These are phyloP conservation scores for Curvularia verruculosa DNA, from an alignment of 2,329 filamentous ascomycete genomes.

Conservation along the genomic window DNA sequence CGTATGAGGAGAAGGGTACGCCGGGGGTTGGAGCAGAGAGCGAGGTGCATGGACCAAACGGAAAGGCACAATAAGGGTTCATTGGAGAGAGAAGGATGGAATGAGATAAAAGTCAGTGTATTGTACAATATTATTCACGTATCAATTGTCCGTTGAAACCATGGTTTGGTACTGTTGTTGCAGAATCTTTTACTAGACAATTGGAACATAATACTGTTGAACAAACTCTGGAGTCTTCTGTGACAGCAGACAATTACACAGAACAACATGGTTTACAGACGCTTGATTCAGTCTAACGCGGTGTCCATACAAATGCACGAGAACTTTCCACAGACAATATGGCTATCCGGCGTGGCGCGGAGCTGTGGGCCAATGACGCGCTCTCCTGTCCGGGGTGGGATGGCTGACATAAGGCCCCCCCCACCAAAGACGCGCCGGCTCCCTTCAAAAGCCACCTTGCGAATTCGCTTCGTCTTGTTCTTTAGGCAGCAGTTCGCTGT, in stretches of 20 bases:
- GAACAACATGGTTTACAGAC: not conserved
- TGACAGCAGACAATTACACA: not conserved
- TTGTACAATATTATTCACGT: not conserved
- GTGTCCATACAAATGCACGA: not conserved
- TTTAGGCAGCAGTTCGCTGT: conserved; percentile 45
- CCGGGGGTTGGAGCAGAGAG: conserved; percentile 47
- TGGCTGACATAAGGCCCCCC: conserved; percentile 23
- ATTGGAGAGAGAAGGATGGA: not conserved
- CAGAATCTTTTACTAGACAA: not conserved
- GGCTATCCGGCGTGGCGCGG: not conserved
- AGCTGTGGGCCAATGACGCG: conserved; percentile 12
- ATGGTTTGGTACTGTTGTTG: not conserved
- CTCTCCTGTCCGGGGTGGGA: not conserved
- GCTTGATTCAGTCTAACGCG: not conserved
- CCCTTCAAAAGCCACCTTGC: conserved; percentile 27
- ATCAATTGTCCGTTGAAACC: not conserved
- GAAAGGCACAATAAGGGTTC: conserved; percentile 1
- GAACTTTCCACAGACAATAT: not conserved
- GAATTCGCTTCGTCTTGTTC: conserved; percentile 23
- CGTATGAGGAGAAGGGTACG: conserved; percentile 56
- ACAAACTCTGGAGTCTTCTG: not conserved
- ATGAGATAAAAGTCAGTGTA: not conserved
- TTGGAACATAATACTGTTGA: not conserved
- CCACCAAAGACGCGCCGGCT: conserved; percentile 17
- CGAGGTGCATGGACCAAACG: conserved; percentile 27